Percentiles rank a stretch among this genome's conserved stretches.
Conservation (phyloP, 352 stramenopile species). For the Globisporangium viniferum region DNA sequence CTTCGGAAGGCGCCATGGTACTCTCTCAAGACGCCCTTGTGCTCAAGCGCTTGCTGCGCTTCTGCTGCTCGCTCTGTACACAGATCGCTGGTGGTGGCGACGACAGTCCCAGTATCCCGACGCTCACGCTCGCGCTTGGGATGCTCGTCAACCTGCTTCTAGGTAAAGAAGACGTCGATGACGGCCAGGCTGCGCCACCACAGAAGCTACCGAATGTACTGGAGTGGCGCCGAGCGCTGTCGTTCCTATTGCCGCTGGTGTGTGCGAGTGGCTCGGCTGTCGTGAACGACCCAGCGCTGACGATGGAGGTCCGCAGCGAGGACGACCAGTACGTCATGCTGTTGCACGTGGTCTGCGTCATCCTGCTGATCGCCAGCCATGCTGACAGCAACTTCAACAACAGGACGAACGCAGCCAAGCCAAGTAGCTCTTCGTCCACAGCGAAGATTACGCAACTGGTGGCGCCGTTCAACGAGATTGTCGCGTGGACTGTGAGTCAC, state of each 20-base stretch:
- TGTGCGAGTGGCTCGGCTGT: conserved; percentile 61
- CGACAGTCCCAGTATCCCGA: conserved; percentile 34
- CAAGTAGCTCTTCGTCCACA: not conserved
- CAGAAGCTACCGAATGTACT: conserved; percentile 42
- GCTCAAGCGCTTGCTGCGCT: conserved; percentile 65
- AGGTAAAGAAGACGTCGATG: conserved; percentile 37
- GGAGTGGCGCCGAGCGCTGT: conserved; percentile 72
- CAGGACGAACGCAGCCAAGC: conserved; percentile 12
- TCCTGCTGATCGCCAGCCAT: conserved; percentile 67
- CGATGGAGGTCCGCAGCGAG: conserved; percentile 50
- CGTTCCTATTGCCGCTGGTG: conserved; percentile 69
- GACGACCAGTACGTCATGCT: conserved; percentile 81
- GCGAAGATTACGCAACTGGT: conserved; percentile 39
- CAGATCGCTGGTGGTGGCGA: conserved; percentile 29
- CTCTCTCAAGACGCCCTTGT: conserved; percentile 62
- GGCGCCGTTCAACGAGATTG: conserved; percentile 46
- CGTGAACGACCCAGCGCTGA: conserved; percentile 41
- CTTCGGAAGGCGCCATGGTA: conserved; percentile 44
- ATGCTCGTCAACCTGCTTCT: conserved; percentile 80
- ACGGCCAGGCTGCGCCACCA: conserved; percentile 1
- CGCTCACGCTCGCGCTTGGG: conserved; percentile 70
- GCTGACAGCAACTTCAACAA: conserved; percentile 26
- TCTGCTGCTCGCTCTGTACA: conserved; percentile 67
- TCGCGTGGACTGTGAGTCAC: conserved; percentile 55
- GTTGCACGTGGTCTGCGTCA: conserved; percentile 63